phyloP scores from a whole-genome alignment of 1,284 basidiomycete genomes.

The Wolfiporia cocos region DNA sequence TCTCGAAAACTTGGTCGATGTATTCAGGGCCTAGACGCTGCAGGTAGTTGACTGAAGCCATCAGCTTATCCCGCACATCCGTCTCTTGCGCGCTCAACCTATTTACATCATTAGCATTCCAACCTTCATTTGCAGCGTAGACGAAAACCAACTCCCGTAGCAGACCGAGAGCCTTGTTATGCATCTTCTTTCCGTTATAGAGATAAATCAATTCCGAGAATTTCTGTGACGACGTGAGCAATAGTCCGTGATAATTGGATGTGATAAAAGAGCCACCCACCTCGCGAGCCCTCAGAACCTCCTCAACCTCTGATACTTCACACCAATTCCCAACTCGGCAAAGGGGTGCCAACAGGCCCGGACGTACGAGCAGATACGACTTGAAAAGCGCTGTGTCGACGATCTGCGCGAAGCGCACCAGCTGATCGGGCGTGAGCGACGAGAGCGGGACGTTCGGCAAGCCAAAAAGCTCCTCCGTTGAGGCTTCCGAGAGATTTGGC shows the following conservation, averaged over 20 bases:
- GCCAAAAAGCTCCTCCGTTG: slow-evolving; percentile 67
- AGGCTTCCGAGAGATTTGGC: slow-evolving; percentile 58
- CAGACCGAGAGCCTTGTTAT: slow-evolving; percentile 80
- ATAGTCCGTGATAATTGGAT: slow-evolving; percentile 15
- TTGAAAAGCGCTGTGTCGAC: slow-evolving; percentile 97
- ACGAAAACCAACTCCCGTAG: slow-evolving; percentile 56
- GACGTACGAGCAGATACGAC: slow-evolving; percentile 82
- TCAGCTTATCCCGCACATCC: slow-evolving; percentile 75
- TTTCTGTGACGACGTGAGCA: slow-evolving; percentile 50
- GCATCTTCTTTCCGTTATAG: slow-evolving; percentile 95
- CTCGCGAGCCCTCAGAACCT: slow-evolving; percentile 75
- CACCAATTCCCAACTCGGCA: slow-evolving; percentile 97
- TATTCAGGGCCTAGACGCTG: slow-evolving; percentile 86
- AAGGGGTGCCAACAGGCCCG: slow-evolving; percentile 79
- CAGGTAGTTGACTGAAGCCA: slow-evolving; percentile 85
- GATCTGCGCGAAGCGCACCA: slow-evolving; percentile 85
- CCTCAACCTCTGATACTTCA: slow-evolving; percentile 93
- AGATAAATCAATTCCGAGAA: slow-evolving; percentile 87
- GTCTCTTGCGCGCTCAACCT: slow-evolving; percentile 79
- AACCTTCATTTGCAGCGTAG: slow-evolving; percentile 1
- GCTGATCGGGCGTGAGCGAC: slow-evolving; percentile 70
- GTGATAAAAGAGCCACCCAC: no score
- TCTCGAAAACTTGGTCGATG: slow-evolving; percentile 73
- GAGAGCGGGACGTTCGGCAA: slow-evolving; percentile 70
- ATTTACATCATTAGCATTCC: no score